phyloP scores from a whole-genome alignment of 495 filamentous ascomycete genomes.

The Podospora australis region DNA sequence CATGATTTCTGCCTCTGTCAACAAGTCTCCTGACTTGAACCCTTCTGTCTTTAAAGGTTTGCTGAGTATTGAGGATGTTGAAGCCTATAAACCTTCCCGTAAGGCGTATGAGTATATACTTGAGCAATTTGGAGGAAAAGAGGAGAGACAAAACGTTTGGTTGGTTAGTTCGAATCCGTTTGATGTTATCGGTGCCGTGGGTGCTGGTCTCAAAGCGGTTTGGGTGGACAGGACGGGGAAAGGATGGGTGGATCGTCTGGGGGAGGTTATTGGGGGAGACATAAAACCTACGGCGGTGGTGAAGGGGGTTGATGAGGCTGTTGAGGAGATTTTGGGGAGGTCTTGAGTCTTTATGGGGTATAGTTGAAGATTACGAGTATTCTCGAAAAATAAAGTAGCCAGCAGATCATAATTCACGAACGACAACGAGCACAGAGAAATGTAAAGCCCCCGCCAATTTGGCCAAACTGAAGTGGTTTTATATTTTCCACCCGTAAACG shows the following conservation, averaged over 20 bases:
- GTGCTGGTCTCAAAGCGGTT: conserved; percentile 51
- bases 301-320: conserved; percentile 43
- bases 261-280: conserved; percentile 32
- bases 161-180: conserved; percentile 75
- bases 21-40: background rate
- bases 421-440: no score
- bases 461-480: no score
- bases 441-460: no score
- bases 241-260: conserved; percentile 48
- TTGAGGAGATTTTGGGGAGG: conserved; percentile 25
- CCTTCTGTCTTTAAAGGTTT: background rate
- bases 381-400: no score
- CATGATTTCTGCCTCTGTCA: background rate
- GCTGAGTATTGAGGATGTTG: background rate
- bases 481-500: no score
- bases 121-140: conserved; percentile 42
- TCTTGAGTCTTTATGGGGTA: background rate
- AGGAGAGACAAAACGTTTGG: conserved; percentile 51
- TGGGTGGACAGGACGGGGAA: conserved; percentile 60
- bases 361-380: background rate
- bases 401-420: no score
- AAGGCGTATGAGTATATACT: background rate
- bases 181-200: conserved; percentile 58
- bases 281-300: conserved; percentile 41
- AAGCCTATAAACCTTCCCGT: background rate